Conservation (phyloP, 768 basidiomycete genomes). For the Tricholoma furcatifolium region DNA sequence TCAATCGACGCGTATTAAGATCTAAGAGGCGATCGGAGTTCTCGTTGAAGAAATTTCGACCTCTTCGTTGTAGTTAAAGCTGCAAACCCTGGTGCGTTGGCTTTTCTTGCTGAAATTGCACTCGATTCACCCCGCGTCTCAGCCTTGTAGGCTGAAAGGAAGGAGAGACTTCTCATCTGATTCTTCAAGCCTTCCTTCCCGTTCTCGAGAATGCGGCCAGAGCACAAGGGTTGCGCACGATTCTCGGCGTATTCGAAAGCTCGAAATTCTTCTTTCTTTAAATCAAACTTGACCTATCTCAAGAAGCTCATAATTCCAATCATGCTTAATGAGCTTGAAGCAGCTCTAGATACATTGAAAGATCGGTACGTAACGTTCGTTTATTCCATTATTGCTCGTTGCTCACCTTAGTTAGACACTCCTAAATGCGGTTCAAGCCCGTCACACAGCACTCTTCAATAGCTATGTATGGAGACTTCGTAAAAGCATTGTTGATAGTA, state of each 20-base stretch:
- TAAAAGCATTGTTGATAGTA: slow-evolving; percentile 72
- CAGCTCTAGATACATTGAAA: slow-evolving; percentile 64
- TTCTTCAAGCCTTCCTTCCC: slow-evolving; percentile 87
- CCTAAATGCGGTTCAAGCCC: slow-evolving; percentile 72
- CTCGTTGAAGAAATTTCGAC: slow-evolving; percentile 99
- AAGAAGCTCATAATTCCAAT: slow-evolving; percentile 67
- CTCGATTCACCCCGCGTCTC: slow-evolving; percentile 10
- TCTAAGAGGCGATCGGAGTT: slow-evolving; percentile 92
- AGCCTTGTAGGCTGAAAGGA: slow-evolving; percentile 94
- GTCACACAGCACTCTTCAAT: slow-evolving; percentile 88
- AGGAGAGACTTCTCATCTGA: slow-evolving; percentile 79
- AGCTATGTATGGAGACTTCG: slow-evolving; percentile 73
- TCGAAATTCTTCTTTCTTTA: slow-evolving; percentile 98
- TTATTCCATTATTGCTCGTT: slow-evolving; percentile 1
- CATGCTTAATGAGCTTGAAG: slow-evolving; percentile 80
- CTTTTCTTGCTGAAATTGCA: background rate
- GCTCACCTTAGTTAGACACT: slow-evolving; percentile 49
- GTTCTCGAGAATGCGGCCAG: slow-evolving; percentile 95
- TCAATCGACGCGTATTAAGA: slow-evolving; percentile 87
- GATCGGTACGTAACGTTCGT: slow-evolving; percentile 60
- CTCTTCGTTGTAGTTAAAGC: slow-evolving; percentile 97
- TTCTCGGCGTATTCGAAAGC: slow-evolving; percentile 92
- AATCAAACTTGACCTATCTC: slow-evolving; percentile 86
- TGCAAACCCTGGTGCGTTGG: slow-evolving; percentile 79
- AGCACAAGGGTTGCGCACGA: slow-evolving; percentile 88